Base-by-base conservation (phyloP, 2,329 filamentous ascomycete species). In the Nemania abortiva region DNA sequence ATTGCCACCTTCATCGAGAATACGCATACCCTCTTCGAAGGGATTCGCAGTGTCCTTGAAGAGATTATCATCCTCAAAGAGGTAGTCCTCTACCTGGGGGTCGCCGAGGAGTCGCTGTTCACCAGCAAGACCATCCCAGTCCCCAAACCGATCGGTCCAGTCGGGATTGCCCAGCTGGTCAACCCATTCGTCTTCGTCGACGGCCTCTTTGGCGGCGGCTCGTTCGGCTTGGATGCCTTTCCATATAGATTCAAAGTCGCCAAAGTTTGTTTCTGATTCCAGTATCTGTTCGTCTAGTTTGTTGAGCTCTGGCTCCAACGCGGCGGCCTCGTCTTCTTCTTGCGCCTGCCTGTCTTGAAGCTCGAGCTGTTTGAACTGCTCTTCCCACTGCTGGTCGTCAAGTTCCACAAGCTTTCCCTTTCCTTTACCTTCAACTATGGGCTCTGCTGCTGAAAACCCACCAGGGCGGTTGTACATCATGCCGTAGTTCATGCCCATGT, bases 401-500 rank as follows among this genome's bases (percentile, higher is more conserved):
- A 98, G 88, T 83, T 98, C 96, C 13, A 98, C 91, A 83, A 98
- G 89, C 81, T 97, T 97, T 47, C 92, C 95, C 80, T 98, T 98
- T 68, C 92, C 93, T 80, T 94, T 92, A 58, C 82, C 84, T 54
- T 70, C 65, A 42, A 18, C 58, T 3, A 64, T 39, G 11, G 69
- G 20, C 42, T 59, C n/a, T n/a, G n/a, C 49, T 13, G 62, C 39
- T 27, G 58, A 45, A 63, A 71, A 63, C 34, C 50, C 57, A 31
- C 13, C 52, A n/a, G 69, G 52, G 10, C 34, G 63, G 49, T 70
- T 66, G 74, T 84, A 85, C 84, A 91, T 90, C 68, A 85, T 82
- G 71, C 84, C 83, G 11, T 82, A 81, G 72, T 83, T 82, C 73
- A 87, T 87, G 72, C 85, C 82, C 81, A 87, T 86, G 53, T 77